Evolutionary conservation across 768 basidiomycete species (phyloP).

Genomic region (Zangia roseola): DNA sequence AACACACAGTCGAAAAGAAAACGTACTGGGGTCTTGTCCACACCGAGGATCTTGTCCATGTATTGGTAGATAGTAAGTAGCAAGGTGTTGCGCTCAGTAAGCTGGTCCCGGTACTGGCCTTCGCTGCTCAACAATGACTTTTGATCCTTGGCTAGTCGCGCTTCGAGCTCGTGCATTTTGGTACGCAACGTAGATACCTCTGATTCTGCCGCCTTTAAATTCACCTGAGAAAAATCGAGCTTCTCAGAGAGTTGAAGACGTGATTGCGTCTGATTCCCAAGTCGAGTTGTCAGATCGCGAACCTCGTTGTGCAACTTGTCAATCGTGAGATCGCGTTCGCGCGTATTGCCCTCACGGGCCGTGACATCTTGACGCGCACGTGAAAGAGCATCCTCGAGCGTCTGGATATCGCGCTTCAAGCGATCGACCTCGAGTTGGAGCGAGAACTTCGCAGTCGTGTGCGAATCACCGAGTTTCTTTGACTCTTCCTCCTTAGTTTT

Average conservation of each 20-base stretch:
- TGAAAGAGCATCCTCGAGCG: conserved; percentile 75
- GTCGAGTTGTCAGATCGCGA: conserved; percentile 72
- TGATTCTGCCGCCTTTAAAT: conserved; percentile 61
- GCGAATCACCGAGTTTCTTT: conserved; percentile 78
- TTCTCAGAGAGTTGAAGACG: conserved; percentile 85
- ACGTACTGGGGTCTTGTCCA: conserved; percentile 81
- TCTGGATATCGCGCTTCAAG: conserved; percentile 77
- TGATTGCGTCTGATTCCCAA: conserved; percentile 86
- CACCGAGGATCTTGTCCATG: conserved; percentile 89
- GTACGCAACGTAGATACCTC: conserved; percentile 62
- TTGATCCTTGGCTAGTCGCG: conserved; percentile 79
- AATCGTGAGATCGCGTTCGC: conserved; percentile 70
- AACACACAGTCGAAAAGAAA: not conserved
- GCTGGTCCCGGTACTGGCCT: conserved; percentile 83
- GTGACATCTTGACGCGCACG: conserved; percentile 69
- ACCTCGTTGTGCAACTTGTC: conserved; percentile 80
- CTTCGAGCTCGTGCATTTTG: conserved; percentile 74
- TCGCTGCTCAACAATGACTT: conserved; percentile 68
- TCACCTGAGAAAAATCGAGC: conserved; percentile 68
- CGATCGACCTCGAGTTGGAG: conserved; percentile 89
- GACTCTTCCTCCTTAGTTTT: conserved; percentile 71
- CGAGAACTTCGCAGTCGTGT: conserved; percentile 79
- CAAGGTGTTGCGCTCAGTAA: conserved; percentile 90
- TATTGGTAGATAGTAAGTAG: conserved; percentile 93
- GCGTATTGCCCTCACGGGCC: conserved; percentile 58